A percentile compares a stretch with the other conserved stretches of the same genome.
Conservation (phyloP, 352 stramenopile genomes). For the Pythium aristosporum region DNA sequence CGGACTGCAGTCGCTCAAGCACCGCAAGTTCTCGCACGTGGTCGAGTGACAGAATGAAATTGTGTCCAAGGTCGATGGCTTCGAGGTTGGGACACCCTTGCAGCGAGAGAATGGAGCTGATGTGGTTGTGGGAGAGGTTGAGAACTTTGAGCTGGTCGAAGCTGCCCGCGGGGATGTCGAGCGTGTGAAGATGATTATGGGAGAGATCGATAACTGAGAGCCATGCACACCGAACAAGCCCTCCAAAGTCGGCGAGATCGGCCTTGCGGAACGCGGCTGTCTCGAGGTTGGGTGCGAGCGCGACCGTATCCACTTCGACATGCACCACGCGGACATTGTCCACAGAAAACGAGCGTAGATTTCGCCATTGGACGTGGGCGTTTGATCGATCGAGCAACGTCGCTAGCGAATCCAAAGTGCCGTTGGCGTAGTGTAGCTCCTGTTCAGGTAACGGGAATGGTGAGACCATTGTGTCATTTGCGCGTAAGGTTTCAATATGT, state of each 20-base stretch:
- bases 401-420: background rate
- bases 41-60: slow-evolving; percentile 7
- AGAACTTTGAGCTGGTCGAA: slow-evolving; percentile 14
- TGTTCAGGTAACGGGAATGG: background rate
- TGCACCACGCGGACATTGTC: background rate
- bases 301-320: background rate
- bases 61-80: slow-evolving; percentile 10
- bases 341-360: background rate
- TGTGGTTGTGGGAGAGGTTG: slow-evolving; percentile 18
- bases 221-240: slow-evolving; percentile 7
- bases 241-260: background rate
- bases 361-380: background rate
- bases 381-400: slow-evolving; percentile 1
- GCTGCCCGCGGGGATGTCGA: background rate
- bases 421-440: slow-evolving; percentile 10
- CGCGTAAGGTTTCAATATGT: background rate
- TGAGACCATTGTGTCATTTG: background rate
- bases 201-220: slow-evolving; percentile 13
- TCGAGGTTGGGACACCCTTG: background rate
- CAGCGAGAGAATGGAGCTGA: background rate
- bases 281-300: slow-evolving; percentile 7
- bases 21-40: background rate
- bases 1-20: background rate
- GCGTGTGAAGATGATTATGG: slow-evolving; percentile 11
- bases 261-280: background rate